Evolutionary conservation across 192 early-diverging fungal species (phyloP).

Genomic region (Funneliformis geosporum): DNA sequence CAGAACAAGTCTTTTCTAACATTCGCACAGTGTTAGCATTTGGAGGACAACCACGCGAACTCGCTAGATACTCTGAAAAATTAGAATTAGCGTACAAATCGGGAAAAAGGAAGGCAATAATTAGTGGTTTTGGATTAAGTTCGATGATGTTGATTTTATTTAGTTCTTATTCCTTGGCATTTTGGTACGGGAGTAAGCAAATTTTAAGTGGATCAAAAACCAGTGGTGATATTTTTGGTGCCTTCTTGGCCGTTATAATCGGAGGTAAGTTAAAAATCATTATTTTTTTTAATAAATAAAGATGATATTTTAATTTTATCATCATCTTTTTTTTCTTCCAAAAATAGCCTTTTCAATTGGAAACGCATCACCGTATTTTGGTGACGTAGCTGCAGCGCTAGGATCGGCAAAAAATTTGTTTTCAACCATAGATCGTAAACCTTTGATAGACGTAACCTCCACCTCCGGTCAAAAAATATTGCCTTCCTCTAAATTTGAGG

Average conservation of each 20-base stretch:
- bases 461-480: not conserved
- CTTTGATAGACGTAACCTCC: conserved; percentile 64
- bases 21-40: conserved; percentile 89
- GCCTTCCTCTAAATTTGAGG: conserved; percentile 45
- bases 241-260: conserved; percentile 85
- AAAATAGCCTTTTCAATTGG: conserved; percentile 58
- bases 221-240: conserved; percentile 66
- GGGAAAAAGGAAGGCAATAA: conserved; percentile 63
- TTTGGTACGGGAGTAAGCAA: conserved; percentile 70
- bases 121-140: conserved; percentile 64
- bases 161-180: conserved; percentile 73
- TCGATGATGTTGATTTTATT: conserved; percentile 73
- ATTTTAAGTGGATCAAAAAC: conserved; percentile 46
- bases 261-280: conserved; percentile 50
- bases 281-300: not conserved
- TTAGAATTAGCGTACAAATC: conserved; percentile 59
- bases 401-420: conserved; percentile 82
- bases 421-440: conserved; percentile 74
- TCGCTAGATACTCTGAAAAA: conserved; percentile 58
- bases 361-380: conserved; percentile 68
- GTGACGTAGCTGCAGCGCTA: conserved; percentile 65
- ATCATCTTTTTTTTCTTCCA: not conserved
- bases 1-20: conserved; percentile 76
- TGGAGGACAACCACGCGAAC: conserved; percentile 72
- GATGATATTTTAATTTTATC: not conserved